Percentiles rank a stretch among this genome's conserved stretches.
Evolutionary conservation across 2,329 filamentous ascomycete genomes (phyloP).

Genomic region (Orbilia blumenaviensis): DNA sequence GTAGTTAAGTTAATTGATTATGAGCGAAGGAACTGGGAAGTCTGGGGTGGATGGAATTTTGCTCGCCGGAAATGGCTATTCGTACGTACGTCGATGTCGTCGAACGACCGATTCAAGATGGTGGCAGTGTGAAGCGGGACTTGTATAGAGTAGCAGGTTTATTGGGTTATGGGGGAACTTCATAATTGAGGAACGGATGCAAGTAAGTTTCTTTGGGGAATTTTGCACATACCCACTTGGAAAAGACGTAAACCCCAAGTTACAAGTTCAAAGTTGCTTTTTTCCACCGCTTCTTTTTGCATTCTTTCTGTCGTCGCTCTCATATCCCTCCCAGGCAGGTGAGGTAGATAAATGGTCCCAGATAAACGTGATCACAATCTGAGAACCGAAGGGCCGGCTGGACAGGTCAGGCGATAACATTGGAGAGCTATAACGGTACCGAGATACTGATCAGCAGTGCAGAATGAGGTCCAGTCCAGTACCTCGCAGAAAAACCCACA

Average conservation of each 20-base stretch:
- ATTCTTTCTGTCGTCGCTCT: conserved; percentile 28
- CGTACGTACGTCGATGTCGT: conserved; percentile 14
- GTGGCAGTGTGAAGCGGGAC: conserved; percentile 12
- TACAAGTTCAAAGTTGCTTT: conserved; percentile 31
- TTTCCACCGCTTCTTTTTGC: conserved; percentile 15
- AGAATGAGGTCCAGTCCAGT: conserved; percentile 24
- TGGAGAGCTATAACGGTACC: conserved; percentile 43
- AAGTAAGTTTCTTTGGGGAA: conserved; percentile 16
- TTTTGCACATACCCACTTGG: conserved; percentile 12
- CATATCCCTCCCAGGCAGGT: conserved; percentile 45
- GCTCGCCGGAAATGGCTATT: conserved; percentile 52
- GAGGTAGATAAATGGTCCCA: conserved; percentile 44
- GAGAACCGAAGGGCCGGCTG: conserved; percentile 51
- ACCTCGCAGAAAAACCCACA: conserved; percentile 46
- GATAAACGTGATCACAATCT: conserved; percentile 54
- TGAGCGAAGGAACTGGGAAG: neutral
- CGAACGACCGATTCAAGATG: neutral
- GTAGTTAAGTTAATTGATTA: conserved; percentile 4
- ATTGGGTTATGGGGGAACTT: conserved; percentile 7
- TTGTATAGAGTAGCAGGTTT: neutral
- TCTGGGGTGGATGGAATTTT: conserved; percentile 32
- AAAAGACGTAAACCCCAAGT: conserved; percentile 5
- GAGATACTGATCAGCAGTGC: conserved; percentile 52
- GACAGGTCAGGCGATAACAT: conserved; percentile 53
- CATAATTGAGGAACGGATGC: conserved; percentile 3